Evolutionary conservation across 805 yeast species (phyloP).

Genomic region (Hanseniaspora meyeri): DNA sequence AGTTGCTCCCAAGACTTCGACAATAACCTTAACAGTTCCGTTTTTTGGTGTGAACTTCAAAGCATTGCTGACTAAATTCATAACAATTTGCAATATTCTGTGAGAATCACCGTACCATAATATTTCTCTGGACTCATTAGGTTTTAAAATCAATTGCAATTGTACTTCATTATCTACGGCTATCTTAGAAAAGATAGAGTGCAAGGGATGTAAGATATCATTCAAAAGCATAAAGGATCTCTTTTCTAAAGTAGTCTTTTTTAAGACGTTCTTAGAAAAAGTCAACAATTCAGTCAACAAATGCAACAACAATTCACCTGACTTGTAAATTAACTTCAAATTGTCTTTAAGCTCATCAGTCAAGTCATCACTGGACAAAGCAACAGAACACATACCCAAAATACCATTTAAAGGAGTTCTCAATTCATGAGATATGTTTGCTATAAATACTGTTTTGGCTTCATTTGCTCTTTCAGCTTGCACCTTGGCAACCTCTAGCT

Average conservation of each 20-base stretch:
- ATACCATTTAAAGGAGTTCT: slow-evolving; percentile 95
- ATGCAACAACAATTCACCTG: slow-evolving; percentile 82
- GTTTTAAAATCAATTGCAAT: slow-evolving; percentile 49
- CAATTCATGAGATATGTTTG: slow-evolving; percentile 85
- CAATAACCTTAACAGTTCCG: slow-evolving; percentile 65
- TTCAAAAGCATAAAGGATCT: slow-evolving; percentile 59
- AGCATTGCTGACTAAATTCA: slow-evolving; percentile 84
- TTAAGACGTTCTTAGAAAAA: slow-evolving; percentile 78
- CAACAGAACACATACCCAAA: slow-evolving; percentile 86
- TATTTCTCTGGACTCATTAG: slow-evolving; percentile 48
- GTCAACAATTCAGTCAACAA: slow-evolving; percentile 82
- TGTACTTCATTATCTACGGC: slow-evolving; percentile 68
- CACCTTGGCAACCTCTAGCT: slow-evolving; percentile 73
- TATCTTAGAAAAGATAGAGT: slow-evolving; percentile 70
- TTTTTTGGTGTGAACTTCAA: slow-evolving; percentile 85
- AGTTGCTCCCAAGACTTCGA: slow-evolving; percentile 56
- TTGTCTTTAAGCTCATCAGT: slow-evolving; percentile 56
- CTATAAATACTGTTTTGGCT: slow-evolving; percentile 87
- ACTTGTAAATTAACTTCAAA: slow-evolving; percentile 69
- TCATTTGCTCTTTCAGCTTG: slow-evolving; percentile 93
- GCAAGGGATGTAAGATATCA: slow-evolving; percentile 75
- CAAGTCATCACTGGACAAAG: slow-evolving; percentile 69
- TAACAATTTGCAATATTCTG: slow-evolving; percentile 78
- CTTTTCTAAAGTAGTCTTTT: slow-evolving; percentile 70
- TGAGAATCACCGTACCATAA: slow-evolving; percentile 78